Evolutionary conservation across 2,329 filamentous ascomycete species (phyloP).

Genomic region (Xenoacremonium recifei): DNA sequence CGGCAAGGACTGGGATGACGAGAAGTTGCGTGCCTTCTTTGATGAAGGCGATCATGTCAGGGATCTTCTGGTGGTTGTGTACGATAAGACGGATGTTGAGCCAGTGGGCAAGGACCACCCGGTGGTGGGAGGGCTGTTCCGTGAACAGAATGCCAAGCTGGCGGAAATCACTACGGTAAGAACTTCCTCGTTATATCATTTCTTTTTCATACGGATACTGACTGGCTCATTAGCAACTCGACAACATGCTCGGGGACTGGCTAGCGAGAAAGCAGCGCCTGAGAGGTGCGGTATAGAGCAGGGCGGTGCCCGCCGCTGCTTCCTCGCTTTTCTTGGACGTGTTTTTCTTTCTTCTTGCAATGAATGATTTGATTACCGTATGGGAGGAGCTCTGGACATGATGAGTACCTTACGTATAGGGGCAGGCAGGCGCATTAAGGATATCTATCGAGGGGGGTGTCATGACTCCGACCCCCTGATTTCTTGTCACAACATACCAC

Average conservation of each 20-base stretch:
- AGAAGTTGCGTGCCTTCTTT: conserved; percentile 81
- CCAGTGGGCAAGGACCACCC: conserved; percentile 84
- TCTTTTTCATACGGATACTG: not conserved
- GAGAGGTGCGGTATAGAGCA: conserved; percentile 45
- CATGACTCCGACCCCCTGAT: conserved; percentile 23
- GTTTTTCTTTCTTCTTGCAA: not conserved
- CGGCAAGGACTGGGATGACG: conserved; percentile 71
- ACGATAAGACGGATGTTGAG: conserved; percentile 82
- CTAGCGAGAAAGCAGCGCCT: conserved; percentile 68
- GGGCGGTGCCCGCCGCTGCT: conserved; percentile 1
- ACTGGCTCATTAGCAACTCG: conserved; percentile 61
- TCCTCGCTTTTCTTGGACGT: not conserved
- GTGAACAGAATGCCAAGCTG: conserved; percentile 81
- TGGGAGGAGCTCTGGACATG: conserved; percentile 5
- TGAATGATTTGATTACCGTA: not conserved
- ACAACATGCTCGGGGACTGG: conserved; percentile 83
- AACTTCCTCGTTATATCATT: conserved; percentile 10
- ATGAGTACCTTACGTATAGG: conserved; percentile 21
- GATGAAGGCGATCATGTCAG: conserved; percentile 87
- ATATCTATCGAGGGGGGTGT: conserved; percentile 19
- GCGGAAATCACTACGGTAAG: conserved; percentile 79
- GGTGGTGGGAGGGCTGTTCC: conserved; percentile 75
- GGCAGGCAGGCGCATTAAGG: conserved; percentile 22
- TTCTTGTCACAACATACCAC: conserved; percentile 3
- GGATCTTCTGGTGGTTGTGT: conserved; percentile 86